A percentile compares a stretch with the other conserved stretches of the same genome.
These are phyloP conservation scores for Globisporangium cederbergense DNA, from an alignment of 352 stramenopile species.

Conservation along the genomic window DNA sequence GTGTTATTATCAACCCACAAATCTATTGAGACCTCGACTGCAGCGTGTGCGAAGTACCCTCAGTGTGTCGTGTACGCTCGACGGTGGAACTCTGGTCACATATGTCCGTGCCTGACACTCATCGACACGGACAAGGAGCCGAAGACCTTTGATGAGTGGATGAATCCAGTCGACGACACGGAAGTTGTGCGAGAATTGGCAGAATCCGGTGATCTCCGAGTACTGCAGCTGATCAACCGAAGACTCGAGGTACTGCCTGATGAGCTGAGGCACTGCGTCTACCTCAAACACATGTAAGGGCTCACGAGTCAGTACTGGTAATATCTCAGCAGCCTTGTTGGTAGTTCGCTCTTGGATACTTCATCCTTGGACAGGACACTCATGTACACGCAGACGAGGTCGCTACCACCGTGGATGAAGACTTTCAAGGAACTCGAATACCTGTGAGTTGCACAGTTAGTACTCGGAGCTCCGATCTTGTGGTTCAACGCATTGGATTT, in stretches of 20 bases:
- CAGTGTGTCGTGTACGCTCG: conserved; percentile 29
- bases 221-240: conserved; percentile 41
- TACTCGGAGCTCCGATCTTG: no score
- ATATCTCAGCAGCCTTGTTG: no score
- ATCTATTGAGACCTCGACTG: conserved; percentile 18
- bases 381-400: no score
- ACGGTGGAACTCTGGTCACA: conserved; percentile 7
- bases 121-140: conserved; percentile 26
- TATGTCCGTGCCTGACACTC: conserved; percentile 35
- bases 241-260: conserved; percentile 19
- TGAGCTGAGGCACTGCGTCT: conserved; percentile 23
- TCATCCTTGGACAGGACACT: no score
- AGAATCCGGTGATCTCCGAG: conserved; percentile 26
- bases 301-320: no score
- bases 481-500: no score
- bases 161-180: conserved; percentile 20
- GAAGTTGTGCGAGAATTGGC: conserved; percentile 23
- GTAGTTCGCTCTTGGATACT: no score
- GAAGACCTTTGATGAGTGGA: conserved; percentile 24
- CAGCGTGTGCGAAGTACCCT: conserved; percentile 14
- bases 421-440: no score
- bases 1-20: conserved; percentile 15
- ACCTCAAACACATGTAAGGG: conserved; percentile 37
- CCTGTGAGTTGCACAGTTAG: no score
- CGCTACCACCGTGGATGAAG: no score